A percentile compares a stretch with the other conserved stretches of the same genome.
phyloP scores from a whole-genome alignment of 257 asterid species.

The Solanum sitiens region DNA sequence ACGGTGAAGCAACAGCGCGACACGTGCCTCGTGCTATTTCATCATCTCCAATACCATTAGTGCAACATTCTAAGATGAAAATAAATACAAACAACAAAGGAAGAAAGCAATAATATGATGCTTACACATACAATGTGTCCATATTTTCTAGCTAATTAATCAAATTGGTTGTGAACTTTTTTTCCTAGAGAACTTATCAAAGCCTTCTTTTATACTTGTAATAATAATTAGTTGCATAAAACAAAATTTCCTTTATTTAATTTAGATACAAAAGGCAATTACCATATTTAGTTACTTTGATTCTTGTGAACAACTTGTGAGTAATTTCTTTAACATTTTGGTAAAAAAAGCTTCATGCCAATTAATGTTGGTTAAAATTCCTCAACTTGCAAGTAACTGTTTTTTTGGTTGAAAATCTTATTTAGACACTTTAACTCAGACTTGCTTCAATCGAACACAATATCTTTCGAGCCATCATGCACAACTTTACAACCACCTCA shows the following conservation, averaged over 20 bases:
- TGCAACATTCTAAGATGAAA: neutral
- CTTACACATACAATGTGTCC: neutral
- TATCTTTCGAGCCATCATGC: neutral
- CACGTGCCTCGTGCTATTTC: neutral
- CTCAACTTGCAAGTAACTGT: neutral
- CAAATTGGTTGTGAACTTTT: neutral
- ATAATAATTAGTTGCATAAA: neutral
- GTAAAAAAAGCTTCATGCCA: neutral
- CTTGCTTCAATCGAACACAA: neutral
- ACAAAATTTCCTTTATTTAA: neutral
- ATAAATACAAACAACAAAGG: neutral
- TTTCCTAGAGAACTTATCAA: neutral
- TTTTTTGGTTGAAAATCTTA: fast-evolving
- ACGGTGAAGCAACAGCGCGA: neutral
- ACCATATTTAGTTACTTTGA: neutral
- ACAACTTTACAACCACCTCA: neutral
- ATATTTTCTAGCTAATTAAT: neutral
- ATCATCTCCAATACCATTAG: neutral
- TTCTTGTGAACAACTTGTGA: neutral
- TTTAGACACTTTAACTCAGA: neutral
- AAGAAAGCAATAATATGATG: neutral
- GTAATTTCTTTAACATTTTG: neutral
- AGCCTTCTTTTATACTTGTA: neutral
- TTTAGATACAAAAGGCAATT: neutral
- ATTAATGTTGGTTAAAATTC: neutral